Conservation (phyloP, 2,329 filamentous ascomycete genomes). For the Ciborinia camelliae region DNA sequence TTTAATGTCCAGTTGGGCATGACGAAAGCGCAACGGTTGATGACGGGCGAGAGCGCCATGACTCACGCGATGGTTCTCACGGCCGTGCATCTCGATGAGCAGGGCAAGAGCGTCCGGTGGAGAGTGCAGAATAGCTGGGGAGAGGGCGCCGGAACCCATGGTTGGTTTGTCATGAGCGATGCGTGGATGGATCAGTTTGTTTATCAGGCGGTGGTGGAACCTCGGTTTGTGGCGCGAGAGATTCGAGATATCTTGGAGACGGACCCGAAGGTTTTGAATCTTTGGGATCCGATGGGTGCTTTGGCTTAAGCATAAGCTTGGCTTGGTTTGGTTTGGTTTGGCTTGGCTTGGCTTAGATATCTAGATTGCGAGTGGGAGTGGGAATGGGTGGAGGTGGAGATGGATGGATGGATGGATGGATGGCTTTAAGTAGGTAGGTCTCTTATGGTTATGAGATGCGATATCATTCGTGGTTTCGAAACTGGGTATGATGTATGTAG, state of each 20-base stretch:
- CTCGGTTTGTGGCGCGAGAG: conserved; percentile 60
- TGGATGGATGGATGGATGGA: too few species aligned
- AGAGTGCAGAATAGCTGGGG: conserved; percentile 88
- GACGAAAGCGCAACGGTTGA: conserved; percentile 71
- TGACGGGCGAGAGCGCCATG: conserved; percentile 75
- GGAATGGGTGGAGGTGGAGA: too few species aligned
- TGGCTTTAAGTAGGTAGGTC: too few species aligned
- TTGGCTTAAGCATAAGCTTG: too few species aligned
- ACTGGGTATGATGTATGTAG: too few species aligned
- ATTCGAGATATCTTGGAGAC: conserved; percentile 67
- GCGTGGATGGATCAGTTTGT: conserved; percentile 76
- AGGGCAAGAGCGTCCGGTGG: conserved; percentile 70
- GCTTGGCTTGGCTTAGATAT: too few species aligned
- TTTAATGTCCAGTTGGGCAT: conserved; percentile 73
- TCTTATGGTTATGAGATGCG: too few species aligned
- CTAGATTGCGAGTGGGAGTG: too few species aligned
- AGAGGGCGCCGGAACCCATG: conserved; percentile 63
- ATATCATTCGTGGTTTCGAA: too few species aligned
- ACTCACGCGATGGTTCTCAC: conserved; percentile 92
- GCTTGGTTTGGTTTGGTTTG: too few species aligned
- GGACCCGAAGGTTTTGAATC: conserved; percentile 65
- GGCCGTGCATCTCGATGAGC: conserved; percentile 71
- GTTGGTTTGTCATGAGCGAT: conserved; percentile 89
- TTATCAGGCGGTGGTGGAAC: conserved; percentile 83
- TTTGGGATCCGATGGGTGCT: conserved; percentile 80